Evolutionary conservation across 441 rosid species (phyloP), one percentile per base, ranked within the genome.

Genomic region (Adansonia madagascariensis): DNA sequence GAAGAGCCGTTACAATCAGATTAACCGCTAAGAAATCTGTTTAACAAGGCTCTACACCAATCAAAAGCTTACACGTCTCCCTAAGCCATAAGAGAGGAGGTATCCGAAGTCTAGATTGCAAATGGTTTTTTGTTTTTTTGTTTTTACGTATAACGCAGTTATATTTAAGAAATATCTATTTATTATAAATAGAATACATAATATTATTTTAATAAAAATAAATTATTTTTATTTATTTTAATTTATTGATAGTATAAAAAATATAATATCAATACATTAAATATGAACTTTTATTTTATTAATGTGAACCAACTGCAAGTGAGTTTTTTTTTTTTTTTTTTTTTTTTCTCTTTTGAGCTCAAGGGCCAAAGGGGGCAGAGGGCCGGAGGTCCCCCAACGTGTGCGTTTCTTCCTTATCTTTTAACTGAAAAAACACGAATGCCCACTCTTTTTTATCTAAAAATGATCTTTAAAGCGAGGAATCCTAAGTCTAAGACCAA

Each of bases 401-500:
- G 46, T 18, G 57, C 78, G 52, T 20, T 55, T 60, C 56, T 61
- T 56, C 66, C 75, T 79, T 73, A 59, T 81, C 76, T 49, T 43
- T 31, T 39, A 74, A 82, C 71, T 65, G 12, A 46, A 56, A 55
- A 64, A 39, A 74, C 8, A 61, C 11, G 50, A 71, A 52, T 17
- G 43, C 77, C 78, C 79, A 10, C 22, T 52, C 76, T n/a, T 76
- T 76, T 56, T 8, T 47, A 59, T 41, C 60, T 43, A 75, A 83
- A 73, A 63, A 76, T 78, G 44, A 39, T 17, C 24, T 70, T 57
- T 73, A 85, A 86, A 88, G 89, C 24, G 74, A 69, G 86, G 91
- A 84, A 90, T 90, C 93, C 91, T 53, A 90, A 86, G 93, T 76
- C 76, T 76, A 82, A 80, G 75, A 75, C 84, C 82, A 74, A 85